These are phyloP conservation scores for Tylopilus rubrobrunneus DNA, from an alignment of 768 basidiomycete species.

Conservation along the genomic window DNA sequence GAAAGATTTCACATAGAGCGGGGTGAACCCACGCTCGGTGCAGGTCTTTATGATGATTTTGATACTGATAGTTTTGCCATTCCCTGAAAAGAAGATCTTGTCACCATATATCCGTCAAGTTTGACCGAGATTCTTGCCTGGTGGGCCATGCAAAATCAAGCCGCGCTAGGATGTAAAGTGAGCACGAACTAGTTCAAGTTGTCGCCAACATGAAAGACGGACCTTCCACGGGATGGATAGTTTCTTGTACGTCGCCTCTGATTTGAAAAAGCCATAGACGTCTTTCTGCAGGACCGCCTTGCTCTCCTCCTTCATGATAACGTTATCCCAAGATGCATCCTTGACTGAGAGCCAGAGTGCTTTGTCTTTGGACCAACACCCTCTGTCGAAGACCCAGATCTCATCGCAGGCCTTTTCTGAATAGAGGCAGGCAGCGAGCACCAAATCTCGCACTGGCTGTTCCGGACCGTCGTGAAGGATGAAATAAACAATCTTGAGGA, in stretches of 20 bases:
- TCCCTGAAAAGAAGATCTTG: slow-evolving; percentile 42
- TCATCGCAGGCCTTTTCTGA: slow-evolving; percentile 56
- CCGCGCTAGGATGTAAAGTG: slow-evolving; percentile 51
- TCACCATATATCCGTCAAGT: background rate
- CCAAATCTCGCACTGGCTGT: slow-evolving; percentile 45
- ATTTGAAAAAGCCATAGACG: slow-evolving; percentile 75
- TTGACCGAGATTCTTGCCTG: slow-evolving; percentile 39
- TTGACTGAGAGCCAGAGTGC: slow-evolving; percentile 59
- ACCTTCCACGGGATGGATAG: slow-evolving; percentile 85
- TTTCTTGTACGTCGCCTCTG: slow-evolving; percentile 67
- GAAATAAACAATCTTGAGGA: slow-evolving; percentile 35
- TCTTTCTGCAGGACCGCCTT: slow-evolving; percentile 71
- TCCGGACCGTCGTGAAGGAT: slow-evolving; percentile 62
- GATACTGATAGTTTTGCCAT: slow-evolving; percentile 81
- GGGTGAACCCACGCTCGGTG: slow-evolving; percentile 54
- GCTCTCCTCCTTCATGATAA: slow-evolving; percentile 66
- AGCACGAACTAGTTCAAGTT: background rate
- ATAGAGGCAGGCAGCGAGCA: slow-evolving; percentile 53
- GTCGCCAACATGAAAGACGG: background rate
- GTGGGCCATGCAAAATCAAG: slow-evolving; percentile 80
- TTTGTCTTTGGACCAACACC: slow-evolving; percentile 62
- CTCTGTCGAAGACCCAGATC: slow-evolving; percentile 74
- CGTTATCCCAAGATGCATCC: slow-evolving; percentile 68
- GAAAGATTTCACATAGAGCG: slow-evolving; percentile 83
- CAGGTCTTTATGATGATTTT: slow-evolving; percentile 80